phyloP scores from a whole-genome alignment of 306 rosid genomes.

The Geum urbanum region DNA sequence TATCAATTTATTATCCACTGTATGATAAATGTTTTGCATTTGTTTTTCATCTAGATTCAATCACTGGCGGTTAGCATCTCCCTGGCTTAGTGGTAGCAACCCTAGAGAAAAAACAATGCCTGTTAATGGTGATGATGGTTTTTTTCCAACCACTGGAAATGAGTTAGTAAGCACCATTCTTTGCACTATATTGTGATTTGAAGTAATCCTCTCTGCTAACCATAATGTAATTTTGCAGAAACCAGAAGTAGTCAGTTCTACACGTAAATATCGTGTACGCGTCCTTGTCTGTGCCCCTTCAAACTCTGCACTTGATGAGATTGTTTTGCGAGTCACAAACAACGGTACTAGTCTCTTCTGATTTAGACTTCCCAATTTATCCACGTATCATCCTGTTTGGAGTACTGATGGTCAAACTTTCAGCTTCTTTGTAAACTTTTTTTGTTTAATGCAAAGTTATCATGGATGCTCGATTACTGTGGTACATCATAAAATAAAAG shows the following conservation, averaged over 20 bases:
- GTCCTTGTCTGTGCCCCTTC: conserved; percentile 94
- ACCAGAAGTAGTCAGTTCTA: conserved; percentile 81
- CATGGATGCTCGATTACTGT: conserved; percentile 1
- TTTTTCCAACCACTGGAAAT: conserved; percentile 82
- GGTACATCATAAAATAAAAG: background rate
- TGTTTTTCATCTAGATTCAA: conserved; percentile 50
- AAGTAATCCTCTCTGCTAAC: conserved; percentile 31
- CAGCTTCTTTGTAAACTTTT: background rate
- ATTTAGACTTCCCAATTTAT: conserved; percentile 3
- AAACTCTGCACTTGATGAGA: conserved; percentile 95
- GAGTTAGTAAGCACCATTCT: conserved; percentile 46
- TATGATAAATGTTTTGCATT: conserved; percentile 17
- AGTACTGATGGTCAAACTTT: background rate
- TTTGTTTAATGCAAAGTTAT: background rate
- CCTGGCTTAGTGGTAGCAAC: conserved; percentile 66
- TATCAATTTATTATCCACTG: conserved; percentile 11
- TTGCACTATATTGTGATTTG: conserved; percentile 13
- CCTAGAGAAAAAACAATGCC: conserved; percentile 83
- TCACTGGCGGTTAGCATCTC: conserved; percentile 70
- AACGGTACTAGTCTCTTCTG: conserved; percentile 47
- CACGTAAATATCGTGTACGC: conserved; percentile 80
- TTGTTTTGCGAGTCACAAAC: conserved; percentile 78
- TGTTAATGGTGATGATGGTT: conserved; percentile 75
- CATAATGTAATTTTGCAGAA: conserved; percentile 44
- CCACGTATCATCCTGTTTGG: conserved; percentile 3